A percentile compares a stretch with the other conserved stretches of the same genome.
Conservation (phyloP, 768 basidiomycete genomes). For the Hebeloma cylindrosporum region DNA sequence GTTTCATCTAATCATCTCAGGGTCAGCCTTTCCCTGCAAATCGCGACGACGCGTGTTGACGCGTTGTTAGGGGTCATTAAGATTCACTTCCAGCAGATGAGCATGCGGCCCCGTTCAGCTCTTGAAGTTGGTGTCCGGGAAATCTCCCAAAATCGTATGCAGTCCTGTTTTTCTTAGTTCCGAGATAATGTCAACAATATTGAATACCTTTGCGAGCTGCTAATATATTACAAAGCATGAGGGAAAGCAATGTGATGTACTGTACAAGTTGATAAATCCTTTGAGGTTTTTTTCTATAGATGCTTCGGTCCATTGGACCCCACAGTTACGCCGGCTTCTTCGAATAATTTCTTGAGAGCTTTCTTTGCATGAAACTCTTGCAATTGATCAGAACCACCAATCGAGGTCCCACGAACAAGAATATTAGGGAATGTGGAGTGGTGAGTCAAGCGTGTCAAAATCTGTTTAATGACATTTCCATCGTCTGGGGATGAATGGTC, state of each 20-base stretch:
- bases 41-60: too few relatives aligned
- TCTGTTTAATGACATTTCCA: constrained; percentile 56
- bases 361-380: constrained; percentile 49
- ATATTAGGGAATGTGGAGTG: constrained; percentile 78
- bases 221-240: not conserved
- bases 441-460: constrained; percentile 65
- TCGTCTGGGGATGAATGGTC: constrained; percentile 46
- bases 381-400: constrained; percentile 69
- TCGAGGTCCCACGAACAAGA: constrained; percentile 57
- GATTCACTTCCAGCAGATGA: too few relatives aligned
- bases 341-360: constrained; percentile 43
- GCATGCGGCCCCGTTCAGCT: too few relatives aligned
- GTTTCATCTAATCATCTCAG: too few relatives aligned
- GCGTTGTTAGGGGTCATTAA: too few relatives aligned
- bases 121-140: too few relatives aligned
- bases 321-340: constrained; percentile 45
- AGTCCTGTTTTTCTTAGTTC: not conserved
- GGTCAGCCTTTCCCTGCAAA: too few relatives aligned
- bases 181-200: not conserved
- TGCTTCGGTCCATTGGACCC: constrained; percentile 12
- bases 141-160: too few relatives aligned
- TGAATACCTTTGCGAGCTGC: not conserved
- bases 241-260: not conserved
- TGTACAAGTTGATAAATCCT: not conserved
- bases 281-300: not conserved